These are phyloP conservation scores for Cupressus sempervirens DNA, from an alignment of 75 land plant genomes.

Conservation along the genomic window DNA sequence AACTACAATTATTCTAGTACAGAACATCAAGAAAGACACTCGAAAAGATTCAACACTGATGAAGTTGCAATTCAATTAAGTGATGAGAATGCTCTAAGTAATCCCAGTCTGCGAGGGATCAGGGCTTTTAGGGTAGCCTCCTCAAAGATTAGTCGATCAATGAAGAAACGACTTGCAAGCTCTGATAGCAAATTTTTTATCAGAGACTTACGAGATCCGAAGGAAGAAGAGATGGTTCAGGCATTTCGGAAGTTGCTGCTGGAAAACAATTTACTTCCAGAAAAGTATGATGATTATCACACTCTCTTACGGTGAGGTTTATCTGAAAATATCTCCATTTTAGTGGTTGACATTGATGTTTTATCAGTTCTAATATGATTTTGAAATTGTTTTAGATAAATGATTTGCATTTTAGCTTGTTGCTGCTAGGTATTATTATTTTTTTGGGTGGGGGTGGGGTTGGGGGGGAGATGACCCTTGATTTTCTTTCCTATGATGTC, in stretches of 20 bases:
- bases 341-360: not conserved
- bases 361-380: not conserved
- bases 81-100: not conserved
- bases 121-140: not conserved
- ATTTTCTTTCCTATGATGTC: not conserved
- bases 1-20: not conserved
- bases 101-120: not conserved
- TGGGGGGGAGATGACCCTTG: not conserved
- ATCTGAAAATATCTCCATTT: not conserved
- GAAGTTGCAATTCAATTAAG: not conserved
- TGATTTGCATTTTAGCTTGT: not conserved
- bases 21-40: not conserved
- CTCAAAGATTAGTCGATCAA: slow-evolving; percentile 4
- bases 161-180: not conserved
- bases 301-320: slow-evolving; percentile 43
- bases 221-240: slow-evolving; percentile 37
- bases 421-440: not conserved
- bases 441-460: too few relatives aligned
- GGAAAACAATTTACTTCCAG: slow-evolving; percentile 28
- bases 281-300: slow-evolving; percentile 52
- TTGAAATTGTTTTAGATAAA: not conserved
- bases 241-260: slow-evolving; percentile 35
- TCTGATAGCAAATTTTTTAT: slow-evolving; percentile 14
- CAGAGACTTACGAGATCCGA: slow-evolving; percentile 37
- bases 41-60: not conserved